Percentiles rank a stretch among this genome's conserved stretches.
Conservation (phyloP, 768 basidiomycete genomes). For the Termitomyces sp. region DNA sequence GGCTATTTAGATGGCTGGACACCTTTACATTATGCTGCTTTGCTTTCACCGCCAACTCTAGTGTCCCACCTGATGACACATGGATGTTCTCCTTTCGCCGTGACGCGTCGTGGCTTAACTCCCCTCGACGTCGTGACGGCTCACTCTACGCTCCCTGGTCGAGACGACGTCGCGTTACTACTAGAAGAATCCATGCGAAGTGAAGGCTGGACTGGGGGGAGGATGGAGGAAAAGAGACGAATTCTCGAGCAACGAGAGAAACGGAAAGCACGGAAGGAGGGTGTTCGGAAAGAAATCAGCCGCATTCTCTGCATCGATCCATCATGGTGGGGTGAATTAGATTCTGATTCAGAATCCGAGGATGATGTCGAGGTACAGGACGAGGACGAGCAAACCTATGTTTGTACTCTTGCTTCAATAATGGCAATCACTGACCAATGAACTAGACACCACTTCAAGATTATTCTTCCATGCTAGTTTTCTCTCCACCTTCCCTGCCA, state of each 20-base stretch:
- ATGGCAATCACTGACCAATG: not conserved
- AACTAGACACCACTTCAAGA: constrained; percentile 61
- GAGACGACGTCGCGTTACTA: constrained; percentile 81
- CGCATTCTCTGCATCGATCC: constrained; percentile 49
- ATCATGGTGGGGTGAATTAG: constrained; percentile 63
- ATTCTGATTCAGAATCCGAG: constrained; percentile 33
- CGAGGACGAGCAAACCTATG: constrained; percentile 32
- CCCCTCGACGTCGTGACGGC: constrained; percentile 88
- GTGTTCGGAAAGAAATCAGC: constrained; percentile 54
- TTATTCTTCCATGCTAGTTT: constrained; percentile 89
- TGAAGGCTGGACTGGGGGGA: constrained; percentile 76
- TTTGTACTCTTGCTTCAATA: constrained; percentile 29
- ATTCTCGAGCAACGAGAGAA: constrained; percentile 52
- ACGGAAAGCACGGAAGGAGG: constrained; percentile 44
- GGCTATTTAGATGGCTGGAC: constrained; percentile 81
- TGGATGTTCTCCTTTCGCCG: constrained; percentile 76
- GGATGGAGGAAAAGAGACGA: constrained; percentile 65
- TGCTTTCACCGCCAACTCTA: constrained; percentile 85
- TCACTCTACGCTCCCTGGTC: constrained; percentile 72
- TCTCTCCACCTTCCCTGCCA: constrained; percentile 74
- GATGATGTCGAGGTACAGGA: constrained; percentile 38
- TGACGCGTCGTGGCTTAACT: constrained; percentile 75
- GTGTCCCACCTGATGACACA: constrained; percentile 91
- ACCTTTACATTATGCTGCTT: constrained; percentile 85
- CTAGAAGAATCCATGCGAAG: constrained; percentile 86